Evolutionary conservation across 2,329 filamentous ascomycete genomes (phyloP).

Genomic region (Zopfia rhizophila): DNA sequence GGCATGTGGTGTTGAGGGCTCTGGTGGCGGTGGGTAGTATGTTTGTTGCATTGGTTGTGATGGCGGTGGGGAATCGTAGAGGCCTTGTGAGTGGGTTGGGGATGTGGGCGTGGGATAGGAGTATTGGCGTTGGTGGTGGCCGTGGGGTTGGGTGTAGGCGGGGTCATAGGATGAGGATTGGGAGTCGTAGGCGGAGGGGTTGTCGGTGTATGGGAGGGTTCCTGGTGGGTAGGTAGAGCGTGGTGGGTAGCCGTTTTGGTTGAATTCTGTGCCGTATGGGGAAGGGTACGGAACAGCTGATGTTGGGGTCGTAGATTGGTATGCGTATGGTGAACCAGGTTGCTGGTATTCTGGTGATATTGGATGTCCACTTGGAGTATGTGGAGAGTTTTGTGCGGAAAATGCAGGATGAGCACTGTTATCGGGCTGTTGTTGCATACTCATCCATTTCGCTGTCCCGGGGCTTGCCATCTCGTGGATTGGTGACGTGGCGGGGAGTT

Average conservation of each 20-base stretch:
- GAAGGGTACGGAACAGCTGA: conserved; percentile 24
- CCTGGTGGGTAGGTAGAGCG: conserved; percentile 24
- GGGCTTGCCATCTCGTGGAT: conserved; percentile 42
- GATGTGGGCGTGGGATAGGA: conserved; percentile 36
- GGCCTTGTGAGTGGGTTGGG: conserved; percentile 20
- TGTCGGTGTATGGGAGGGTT: conserved; percentile 18
- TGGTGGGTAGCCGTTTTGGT: conserved; percentile 21
- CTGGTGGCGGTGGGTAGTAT: conserved; percentile 42
- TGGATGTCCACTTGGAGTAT: conserved; percentile 33
- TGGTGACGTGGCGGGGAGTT: conserved; percentile 41
- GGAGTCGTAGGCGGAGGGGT: conserved; percentile 21
- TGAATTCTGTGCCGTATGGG: conserved; percentile 22
- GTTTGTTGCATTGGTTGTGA: conserved; percentile 29
- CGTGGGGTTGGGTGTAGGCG: conserved; percentile 27
- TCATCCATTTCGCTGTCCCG: conserved; percentile 38
- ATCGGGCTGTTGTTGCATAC: conserved; percentile 35
- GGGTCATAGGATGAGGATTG: conserved; percentile 33
- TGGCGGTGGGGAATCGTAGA: conserved; percentile 12
- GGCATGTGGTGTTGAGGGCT: conserved; percentile 27
- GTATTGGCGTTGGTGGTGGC: conserved; percentile 32
- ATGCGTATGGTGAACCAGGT: conserved; percentile 25
- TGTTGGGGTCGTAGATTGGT: conserved; percentile 27
- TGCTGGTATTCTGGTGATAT: conserved; percentile 22
- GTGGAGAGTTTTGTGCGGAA: conserved; percentile 23
- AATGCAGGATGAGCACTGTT: conserved; percentile 23